Evolutionary conservation across 352 stramenopile species (phyloP), one percentile per base, ranked within the genome.

Genomic region (Stramenopiles sp.): DNA sequence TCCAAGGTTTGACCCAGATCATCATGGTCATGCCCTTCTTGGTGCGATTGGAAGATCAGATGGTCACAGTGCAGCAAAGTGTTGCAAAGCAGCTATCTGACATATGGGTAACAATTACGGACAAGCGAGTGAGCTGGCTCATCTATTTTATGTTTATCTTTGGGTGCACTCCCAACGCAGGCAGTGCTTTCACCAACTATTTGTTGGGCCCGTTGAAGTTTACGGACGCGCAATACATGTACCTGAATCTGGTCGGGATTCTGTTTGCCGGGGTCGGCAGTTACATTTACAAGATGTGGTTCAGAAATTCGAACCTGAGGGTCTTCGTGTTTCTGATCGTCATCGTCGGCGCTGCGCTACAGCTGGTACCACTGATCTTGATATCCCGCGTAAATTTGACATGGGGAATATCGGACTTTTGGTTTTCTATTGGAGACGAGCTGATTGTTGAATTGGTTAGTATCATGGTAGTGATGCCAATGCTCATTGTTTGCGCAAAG

Each of bases 211-310:
- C 43, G 43, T 53, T 53, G 43, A 53, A 53, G 25, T 53, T 53
- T 53, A 53, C 43, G 12, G 43, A 53, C 43, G 43, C 12, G 43
- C 43, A 53, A 53, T 53, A 53, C 43, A 53, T 53, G 43, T 53
- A 53, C 25, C 12, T 53, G 12, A 25, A 25, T 18, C 12, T 25
- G 12, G 43, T 53, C 25, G 43, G 43, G 12, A 53, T 53, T 53
- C 12, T 53, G 12, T 53, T 12, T 25, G 12, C 43, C 12, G 43
- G 12, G 12, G 43, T 12, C 25, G 43, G 43, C 25, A 53, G 12
- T 53, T 53, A 25, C 12, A 53, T 53, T 25, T 53, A 53, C 25
- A 53, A 25, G 43, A 12, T 18, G 25, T 53, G 12, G 12, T 53
- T 53, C 43, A 12, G 43, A 53, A 53, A 53, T 18, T 18, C 43